These are phyloP conservation scores for Peltaster fructicola DNA, from an alignment of 2,329 filamentous ascomycete species.

Conservation along the genomic window DNA sequence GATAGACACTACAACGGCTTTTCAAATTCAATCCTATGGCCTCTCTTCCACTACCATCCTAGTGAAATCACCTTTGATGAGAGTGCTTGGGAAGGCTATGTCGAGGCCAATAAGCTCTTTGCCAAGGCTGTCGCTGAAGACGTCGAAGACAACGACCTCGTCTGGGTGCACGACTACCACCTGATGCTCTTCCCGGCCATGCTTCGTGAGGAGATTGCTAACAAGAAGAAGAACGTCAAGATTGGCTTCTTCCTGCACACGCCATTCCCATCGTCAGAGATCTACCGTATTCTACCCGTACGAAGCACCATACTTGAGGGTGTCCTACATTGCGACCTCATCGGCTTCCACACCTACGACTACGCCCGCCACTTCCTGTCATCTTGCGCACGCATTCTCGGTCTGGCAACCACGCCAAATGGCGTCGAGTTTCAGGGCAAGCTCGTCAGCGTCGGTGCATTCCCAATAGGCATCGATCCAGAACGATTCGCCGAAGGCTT, in stretches of 20 bases:
- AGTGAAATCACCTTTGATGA: conserved; percentile 98
- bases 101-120: conserved; percentile 81
- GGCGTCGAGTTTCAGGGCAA: conserved; percentile 81
- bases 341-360: conserved; percentile 97
- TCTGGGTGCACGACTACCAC: conserved; percentile 99
- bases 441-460: conserved; percentile 81
- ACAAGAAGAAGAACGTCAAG: conserved; percentile 70
- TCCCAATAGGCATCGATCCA: conserved; percentile 93
- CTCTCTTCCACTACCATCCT: conserved; percentile 95
- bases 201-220: conserved; percentile 68
- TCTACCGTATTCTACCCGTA: conserved; percentile 88
- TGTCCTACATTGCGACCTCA: conserved; percentile 80
- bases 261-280: conserved; percentile 90
- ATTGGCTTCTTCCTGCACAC: conserved; percentile 98
- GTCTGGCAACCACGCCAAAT: conserved; percentile 68
- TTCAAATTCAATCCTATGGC: conserved; percentile 96
- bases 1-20: conserved; percentile 97
- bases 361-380: conserved; percentile 97
- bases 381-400: conserved; percentile 83
- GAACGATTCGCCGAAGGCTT: conserved; percentile 89
- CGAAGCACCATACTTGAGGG: conserved; percentile 75
- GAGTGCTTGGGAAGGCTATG: conserved; percentile 81
- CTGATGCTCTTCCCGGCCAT: conserved; percentile 92
- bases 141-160: conserved; percentile 79
- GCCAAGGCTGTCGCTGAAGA: conserved; percentile 74